Percentiles rank a stretch among this genome's conserved stretches.
Evolutionary conservation across 208 protist species (phyloP).

Genomic region (Endotrypanum monterogeii): DNA sequence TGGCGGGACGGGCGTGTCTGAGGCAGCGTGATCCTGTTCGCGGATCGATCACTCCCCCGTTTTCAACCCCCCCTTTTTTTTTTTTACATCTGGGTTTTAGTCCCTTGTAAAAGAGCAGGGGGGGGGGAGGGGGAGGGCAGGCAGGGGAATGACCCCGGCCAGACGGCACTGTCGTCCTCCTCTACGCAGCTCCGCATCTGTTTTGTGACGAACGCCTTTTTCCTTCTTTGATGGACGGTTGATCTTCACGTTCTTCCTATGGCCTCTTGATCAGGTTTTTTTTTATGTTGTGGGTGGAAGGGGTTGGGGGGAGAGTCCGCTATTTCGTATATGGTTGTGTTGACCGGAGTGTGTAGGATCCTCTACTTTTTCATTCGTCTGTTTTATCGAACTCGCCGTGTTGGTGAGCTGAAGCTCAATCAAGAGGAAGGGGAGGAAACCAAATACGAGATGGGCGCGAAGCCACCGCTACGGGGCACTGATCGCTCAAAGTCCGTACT

Average conservation of each 20-base stretch:
- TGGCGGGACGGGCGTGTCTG: too few species aligned
- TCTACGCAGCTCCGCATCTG: background rate
- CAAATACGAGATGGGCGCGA: background rate
- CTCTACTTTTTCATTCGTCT: constrained; percentile 1
- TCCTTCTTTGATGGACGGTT: background rate
- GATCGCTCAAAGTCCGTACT: background rate
- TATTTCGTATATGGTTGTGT: background rate
- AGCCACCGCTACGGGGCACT: background rate
- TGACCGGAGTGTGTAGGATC: background rate
- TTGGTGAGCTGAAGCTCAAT: background rate
- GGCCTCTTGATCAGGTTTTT: background rate
- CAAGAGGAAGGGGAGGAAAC: background rate
- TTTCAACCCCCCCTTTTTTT: too few species aligned
- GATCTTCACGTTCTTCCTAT: background rate
- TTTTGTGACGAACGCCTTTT: background rate
- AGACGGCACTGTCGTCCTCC: background rate
- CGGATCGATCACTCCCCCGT: too few species aligned
- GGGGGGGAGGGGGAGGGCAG: background rate
- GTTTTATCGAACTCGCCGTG: background rate
- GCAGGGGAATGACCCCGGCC: too few species aligned
- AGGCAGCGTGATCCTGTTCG: too few species aligned
- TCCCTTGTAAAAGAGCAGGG: background rate
- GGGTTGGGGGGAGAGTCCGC: too few species aligned
- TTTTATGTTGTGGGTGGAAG: too few species aligned
- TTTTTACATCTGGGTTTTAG: background rate